A percentile compares a stretch with the other conserved stretches of the same genome.
Conservation (phyloP, 2,329 filamentous ascomycete genomes). For the Akanthomyces uredinophilus region DNA sequence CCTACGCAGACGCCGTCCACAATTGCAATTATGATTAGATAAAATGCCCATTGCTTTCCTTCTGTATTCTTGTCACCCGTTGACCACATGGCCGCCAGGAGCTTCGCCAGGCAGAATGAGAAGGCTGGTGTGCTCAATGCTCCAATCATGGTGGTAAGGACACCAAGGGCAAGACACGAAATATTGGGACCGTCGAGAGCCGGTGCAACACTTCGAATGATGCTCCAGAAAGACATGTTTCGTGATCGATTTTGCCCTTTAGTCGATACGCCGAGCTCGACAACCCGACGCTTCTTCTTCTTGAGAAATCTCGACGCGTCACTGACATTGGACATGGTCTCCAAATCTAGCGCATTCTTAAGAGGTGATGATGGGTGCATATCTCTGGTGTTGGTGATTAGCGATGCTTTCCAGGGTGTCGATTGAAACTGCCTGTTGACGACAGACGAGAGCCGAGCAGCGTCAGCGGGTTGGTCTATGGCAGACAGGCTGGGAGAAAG, state of each 20-base stretch:
- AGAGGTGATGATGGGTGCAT: neutral
- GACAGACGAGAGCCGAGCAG: neutral
- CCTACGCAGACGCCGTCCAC: constrained; percentile 63
- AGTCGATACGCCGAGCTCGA: neutral
- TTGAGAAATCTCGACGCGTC: neutral
- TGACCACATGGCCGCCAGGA: constrained; percentile 66
- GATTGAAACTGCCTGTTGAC: neutral
- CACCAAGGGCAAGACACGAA: constrained; percentile 56
- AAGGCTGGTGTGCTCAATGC: constrained; percentile 69
- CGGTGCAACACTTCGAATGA: constrained; percentile 45
- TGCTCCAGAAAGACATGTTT: neutral
- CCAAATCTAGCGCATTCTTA: neutral
- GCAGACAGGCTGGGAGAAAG: neutral
- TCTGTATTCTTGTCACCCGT: constrained; percentile 40
- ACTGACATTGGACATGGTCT: neutral
- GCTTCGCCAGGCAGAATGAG: constrained; percentile 66
- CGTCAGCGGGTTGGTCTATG: neutral
- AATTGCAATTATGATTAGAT: constrained; percentile 62
- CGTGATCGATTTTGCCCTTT: neutral
- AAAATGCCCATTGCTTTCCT: constrained; percentile 63
- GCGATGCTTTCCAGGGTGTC: neutral
- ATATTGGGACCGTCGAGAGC: constrained; percentile 48
- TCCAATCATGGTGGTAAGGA: constrained; percentile 51
- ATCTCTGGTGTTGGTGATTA: neutral
- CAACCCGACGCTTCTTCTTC: neutral